phyloP scores from a whole-genome alignment of 306 rosid species.

The Arachis hypogaea region DNA sequence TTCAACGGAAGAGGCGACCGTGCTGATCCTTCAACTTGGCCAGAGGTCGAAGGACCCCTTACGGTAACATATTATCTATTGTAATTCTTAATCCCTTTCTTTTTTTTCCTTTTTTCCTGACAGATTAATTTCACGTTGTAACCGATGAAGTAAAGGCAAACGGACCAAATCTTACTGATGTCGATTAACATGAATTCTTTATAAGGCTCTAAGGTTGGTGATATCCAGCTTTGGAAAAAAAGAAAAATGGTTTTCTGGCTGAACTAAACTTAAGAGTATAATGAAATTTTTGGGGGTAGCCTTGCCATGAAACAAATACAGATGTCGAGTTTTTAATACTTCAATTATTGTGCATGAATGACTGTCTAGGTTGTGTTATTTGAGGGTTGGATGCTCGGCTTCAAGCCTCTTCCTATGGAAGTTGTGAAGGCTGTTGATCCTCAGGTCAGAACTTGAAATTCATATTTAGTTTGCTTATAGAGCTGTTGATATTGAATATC shows the following conservation, averaged over 20 bases:
- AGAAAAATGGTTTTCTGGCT: background rate
- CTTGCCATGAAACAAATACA: background rate
- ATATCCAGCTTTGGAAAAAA: slow-evolving; percentile 9
- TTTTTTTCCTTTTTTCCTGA: background rate
- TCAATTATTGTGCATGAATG: slow-evolving; percentile 34
- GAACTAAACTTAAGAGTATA: slow-evolving; percentile 1
- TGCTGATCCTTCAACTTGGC: slow-evolving; percentile 82
- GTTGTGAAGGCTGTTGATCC: slow-evolving; percentile 74
- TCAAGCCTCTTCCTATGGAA: slow-evolving; percentile 77
- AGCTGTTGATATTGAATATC: slow-evolving; percentile 1
- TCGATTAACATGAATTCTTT: background rate
- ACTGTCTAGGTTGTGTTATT: slow-evolving; percentile 71
- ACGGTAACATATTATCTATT: slow-evolving; percentile 52
- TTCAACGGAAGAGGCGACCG: slow-evolving; percentile 89
- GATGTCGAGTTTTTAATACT: slow-evolving; percentile 18
- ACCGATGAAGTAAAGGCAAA: background rate
- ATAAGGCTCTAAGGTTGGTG: slow-evolving; percentile 2
- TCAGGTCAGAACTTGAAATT: slow-evolving; percentile 58
- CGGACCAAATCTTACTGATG: background rate
- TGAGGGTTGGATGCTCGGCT: slow-evolving; percentile 99
- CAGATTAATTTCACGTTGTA: background rate
- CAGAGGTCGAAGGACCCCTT: slow-evolving; percentile 87
- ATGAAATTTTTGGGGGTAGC: background rate
- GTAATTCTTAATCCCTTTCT: slow-evolving; percentile 18
- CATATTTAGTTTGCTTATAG: background rate